A percentile compares a stretch with the other conserved stretches of the same genome.
Evolutionary conservation across 176 grass and related monocot species (phyloP).

Genomic region (Raddia guianensis): DNA sequence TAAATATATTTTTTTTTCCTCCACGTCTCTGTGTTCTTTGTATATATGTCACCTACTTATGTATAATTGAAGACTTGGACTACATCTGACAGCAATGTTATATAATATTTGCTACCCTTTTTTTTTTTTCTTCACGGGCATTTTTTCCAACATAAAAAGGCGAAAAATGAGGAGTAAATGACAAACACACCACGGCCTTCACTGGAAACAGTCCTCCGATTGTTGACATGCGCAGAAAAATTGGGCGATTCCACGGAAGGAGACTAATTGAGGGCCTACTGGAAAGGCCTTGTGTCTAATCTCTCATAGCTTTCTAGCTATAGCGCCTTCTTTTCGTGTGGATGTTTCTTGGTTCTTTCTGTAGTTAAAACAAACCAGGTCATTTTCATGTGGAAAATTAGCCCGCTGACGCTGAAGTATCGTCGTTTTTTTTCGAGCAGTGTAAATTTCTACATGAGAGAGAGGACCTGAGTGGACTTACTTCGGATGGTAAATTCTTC

Average conservation of each 20-base stretch:
- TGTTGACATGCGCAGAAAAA: not conserved
- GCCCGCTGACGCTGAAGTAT: not conserved
- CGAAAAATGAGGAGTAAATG: conserved; percentile 3
- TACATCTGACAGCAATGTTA: too few relatives aligned
- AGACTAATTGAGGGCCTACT: conserved; percentile 30
- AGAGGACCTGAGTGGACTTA: not conserved
- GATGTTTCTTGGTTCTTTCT: conserved; percentile 27
- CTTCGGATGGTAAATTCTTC: not conserved
- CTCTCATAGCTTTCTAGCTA: conserved; percentile 13
- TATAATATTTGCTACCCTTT: not conserved
- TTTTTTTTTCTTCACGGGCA: not conserved
- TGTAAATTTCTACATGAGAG: conserved; percentile 14
- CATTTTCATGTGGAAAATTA: conserved; percentile 40
- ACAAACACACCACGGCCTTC: conserved; percentile 9
- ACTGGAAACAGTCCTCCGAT: not conserved
- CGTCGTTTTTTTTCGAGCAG: conserved; percentile 7
- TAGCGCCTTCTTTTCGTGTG: conserved; percentile 32
- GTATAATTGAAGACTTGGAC: too few relatives aligned
- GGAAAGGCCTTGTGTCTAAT: conserved; percentile 29
- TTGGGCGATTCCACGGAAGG: not conserved
- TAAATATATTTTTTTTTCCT: too few relatives aligned
- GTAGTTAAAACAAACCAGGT: conserved; percentile 10
- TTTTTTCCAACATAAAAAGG: not conserved
- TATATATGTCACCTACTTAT: too few relatives aligned
- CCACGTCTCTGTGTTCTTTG: too few relatives aligned